Evolutionary conservation across 768 basidiomycete species (phyloP).

Genomic region (Holtermanniella nyarrowii): DNA sequence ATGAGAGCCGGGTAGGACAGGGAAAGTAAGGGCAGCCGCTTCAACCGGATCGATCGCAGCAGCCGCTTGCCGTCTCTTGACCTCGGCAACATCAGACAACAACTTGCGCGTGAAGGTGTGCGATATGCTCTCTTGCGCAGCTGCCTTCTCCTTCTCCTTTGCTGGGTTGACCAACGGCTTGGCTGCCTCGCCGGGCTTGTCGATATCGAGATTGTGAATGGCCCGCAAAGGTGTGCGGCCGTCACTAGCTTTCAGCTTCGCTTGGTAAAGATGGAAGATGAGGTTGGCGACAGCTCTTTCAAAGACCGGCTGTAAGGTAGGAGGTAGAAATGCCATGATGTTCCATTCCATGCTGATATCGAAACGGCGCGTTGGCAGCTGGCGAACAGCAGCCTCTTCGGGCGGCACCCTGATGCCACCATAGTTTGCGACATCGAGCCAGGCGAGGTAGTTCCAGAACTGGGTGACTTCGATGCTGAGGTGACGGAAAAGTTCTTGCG

Average conservation of each 20-base stretch:
- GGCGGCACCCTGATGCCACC: constrained; percentile 66
- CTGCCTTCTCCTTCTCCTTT: constrained; percentile 60
- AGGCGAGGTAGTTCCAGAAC: constrained; percentile 87
- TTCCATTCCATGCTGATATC: constrained; percentile 72
- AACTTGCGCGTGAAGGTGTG: constrained; percentile 71
- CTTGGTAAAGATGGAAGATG: constrained; percentile 65
- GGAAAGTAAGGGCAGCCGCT: constrained; percentile 57
- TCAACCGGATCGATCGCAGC: constrained; percentile 48
- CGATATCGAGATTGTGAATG: constrained; percentile 49
- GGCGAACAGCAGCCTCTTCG: constrained; percentile 19
- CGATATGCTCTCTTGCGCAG: constrained; percentile 63
- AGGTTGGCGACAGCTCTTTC: constrained; percentile 62
- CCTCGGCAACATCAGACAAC: constrained; percentile 55
- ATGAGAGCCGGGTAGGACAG: constrained; percentile 75
- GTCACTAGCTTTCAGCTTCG: constrained; percentile 56
- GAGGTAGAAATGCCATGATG: constrained; percentile 77
- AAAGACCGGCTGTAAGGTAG: constrained; percentile 69
- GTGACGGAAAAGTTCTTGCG: constrained; percentile 91
- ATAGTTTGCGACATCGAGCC: constrained; percentile 91
- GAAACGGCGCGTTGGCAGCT: constrained; percentile 18
- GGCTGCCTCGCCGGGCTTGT: constrained; percentile 18
- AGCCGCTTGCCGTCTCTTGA: constrained; percentile 50
- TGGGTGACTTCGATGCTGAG: constrained; percentile 73
- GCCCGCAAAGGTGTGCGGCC: constrained; percentile 61
- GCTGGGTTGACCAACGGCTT: constrained; percentile 49